phyloP scores from a whole-genome alignment of 164 flowering plant species.

The Umbellularia californica region DNA sequence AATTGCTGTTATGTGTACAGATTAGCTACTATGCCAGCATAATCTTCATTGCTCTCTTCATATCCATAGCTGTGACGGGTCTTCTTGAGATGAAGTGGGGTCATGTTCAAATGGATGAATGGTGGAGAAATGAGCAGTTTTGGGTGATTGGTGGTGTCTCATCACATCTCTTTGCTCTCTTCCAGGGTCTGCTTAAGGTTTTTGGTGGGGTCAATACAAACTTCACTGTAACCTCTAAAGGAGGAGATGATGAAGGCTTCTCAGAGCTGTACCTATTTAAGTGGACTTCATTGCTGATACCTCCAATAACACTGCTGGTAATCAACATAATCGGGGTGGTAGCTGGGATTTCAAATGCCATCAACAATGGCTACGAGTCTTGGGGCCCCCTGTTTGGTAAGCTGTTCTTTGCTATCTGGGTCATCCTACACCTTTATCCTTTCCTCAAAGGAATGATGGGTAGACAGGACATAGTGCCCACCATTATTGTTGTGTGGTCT shows the following conservation, averaged over 20 bases:
- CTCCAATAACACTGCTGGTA: conserved; percentile 16
- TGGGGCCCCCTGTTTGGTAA: conserved; percentile 23
- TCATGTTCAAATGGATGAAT: conserved; percentile 23
- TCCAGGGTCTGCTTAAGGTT: conserved; percentile 45
- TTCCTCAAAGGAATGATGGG: conserved; percentile 48
- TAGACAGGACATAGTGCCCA: conserved; percentile 37
- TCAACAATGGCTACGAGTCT: conserved; percentile 39
- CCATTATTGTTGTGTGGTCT: conserved; percentile 46
- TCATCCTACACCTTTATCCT: conserved; percentile 24
- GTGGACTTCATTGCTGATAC: conserved; percentile 39
- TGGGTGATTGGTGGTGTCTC: conserved; percentile 50
- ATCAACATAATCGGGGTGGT: conserved; percentile 40
- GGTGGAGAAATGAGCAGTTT: conserved; percentile 25
- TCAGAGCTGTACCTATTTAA: conserved; percentile 39
- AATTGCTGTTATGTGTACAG: conserved; percentile 4
- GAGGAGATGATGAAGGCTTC: conserved; percentile 37
- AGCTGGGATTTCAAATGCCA: conserved; percentile 39
- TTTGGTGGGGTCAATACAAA: conserved; percentile 38
- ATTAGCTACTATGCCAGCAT: conserved; percentile 22
- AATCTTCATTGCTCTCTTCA: conserved; percentile 18
- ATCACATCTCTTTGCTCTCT: conserved; percentile 40
- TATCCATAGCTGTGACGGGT: conserved; percentile 33
- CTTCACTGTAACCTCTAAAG: conserved; percentile 47
- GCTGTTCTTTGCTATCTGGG: conserved; percentile 20
- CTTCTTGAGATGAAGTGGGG: conserved; percentile 52